Evolutionary conservation across 225 moss, liverwort and hornwort species (phyloP).

Genomic region (Marchantia polymorpha): DNA sequence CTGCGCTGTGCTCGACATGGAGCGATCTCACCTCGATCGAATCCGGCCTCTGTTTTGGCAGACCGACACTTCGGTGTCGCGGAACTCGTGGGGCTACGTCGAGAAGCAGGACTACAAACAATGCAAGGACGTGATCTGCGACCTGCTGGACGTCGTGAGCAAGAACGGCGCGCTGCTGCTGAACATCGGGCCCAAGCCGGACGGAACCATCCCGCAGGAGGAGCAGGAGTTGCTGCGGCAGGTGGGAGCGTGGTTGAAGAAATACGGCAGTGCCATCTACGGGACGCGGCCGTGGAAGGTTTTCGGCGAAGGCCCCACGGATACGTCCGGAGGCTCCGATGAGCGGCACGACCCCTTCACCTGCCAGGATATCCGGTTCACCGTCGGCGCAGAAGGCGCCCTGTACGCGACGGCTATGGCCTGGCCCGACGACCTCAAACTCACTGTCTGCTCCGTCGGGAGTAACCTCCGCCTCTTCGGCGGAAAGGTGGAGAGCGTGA

Average conservation of each 20-base stretch:
- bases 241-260: constrained; percentile 30
- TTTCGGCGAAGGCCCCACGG: constrained; percentile 42
- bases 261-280: constrained; percentile 33
- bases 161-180: constrained; percentile 42
- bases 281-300: constrained; percentile 36
- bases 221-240: constrained; percentile 27
- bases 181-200: constrained; percentile 36
- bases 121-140: constrained; percentile 29
- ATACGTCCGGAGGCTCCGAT: constrained; percentile 35
- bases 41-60: constrained; percentile 42
- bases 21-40: constrained; percentile 37
- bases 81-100: constrained; percentile 35
- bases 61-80: constrained; percentile 40
- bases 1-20: constrained; percentile 39
- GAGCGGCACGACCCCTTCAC: constrained; percentile 31
- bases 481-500: constrained; percentile 22
- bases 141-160: constrained; percentile 43
- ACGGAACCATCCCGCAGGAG: constrained; percentile 28
- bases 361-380: constrained; percentile 39
- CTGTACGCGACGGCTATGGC: constrained; percentile 33
- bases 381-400: not conserved
- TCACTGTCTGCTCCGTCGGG: constrained; percentile 29
- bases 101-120: constrained; percentile 20
- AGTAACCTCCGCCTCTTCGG: constrained; percentile 29
- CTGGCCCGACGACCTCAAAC: constrained; percentile 26